Evolutionary conservation across 1,284 basidiomycete species (phyloP), one percentile per base, ranked within the genome.

Genomic region (Phellopilus nigrolimitatus): DNA sequence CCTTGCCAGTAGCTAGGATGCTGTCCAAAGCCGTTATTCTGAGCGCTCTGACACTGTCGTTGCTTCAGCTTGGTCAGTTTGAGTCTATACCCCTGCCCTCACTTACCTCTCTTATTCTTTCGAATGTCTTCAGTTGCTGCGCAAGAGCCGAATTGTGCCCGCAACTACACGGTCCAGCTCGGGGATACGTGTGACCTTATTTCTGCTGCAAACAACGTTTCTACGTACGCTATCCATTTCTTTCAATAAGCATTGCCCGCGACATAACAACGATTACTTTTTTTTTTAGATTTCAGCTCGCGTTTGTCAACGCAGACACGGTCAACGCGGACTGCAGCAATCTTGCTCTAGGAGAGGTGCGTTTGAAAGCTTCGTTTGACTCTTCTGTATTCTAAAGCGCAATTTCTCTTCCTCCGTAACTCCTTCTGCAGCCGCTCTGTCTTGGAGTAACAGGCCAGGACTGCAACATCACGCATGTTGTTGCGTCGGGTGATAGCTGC

Each of bases 101-200:
- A 7, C 7, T 7, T 12, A 12, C 19, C 8, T 13, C 19, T 15
- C 34, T n/a, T 37, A 10, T 17, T 3, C 15, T 3, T n/a, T 37
- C 7, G 6, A 7, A 7, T 30, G 6, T 12, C 12, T 12, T 30
- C 28, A 37, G 34, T 37, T 37, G 34, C 19, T 27, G 42, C 42
- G 33, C 45, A 47, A 22, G 15, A n/a, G 21, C 36, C 37, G 6
- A 40, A 60, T 21, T 77, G 75, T 60, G 61, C 66, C n/a, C 68
- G 70, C 42, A 63, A 59, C 48, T 76, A 75, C 60, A 70, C 64
- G 33, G 68, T 77, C 36, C 53, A 65, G 28, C 55, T 57, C 0
- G 71, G 70, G n/a, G 74, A 76, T 58, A 68, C 66, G 33, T 77
- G 75, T 58, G 73, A 77, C 61, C 63, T 57, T 40, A 75, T 77